Evolutionary conservation across 2,329 filamentous ascomycete genomes (phyloP), one percentile per base, ranked within the genome.

Genomic region (Amylocarpus encephaloides): DNA sequence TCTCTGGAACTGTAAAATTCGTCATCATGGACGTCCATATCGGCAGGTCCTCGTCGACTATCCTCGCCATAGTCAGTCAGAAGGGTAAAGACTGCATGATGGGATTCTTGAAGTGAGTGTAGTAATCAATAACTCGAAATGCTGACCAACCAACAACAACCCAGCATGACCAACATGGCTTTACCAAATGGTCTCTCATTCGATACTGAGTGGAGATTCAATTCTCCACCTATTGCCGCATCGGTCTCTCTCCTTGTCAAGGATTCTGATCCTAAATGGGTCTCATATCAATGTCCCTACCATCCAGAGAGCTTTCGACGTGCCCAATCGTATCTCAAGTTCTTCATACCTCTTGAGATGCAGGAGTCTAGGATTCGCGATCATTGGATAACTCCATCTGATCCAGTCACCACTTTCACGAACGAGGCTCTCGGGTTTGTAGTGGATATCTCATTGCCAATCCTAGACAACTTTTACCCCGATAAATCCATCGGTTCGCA

Each of bases 311-410:
- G 44, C 18, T 46, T 46, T 19, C 44, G 34, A 29, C 34, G 34
- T n/a, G 44, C 39, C 10, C 44, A 46, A 13, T 39, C 44, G 19
- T 46, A 46, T 29, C 10, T 46, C 16, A 46, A 39, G 34, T 46
- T 39, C 13, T 46, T 38, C 29, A 34, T 46, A n/a, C 44, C 44
- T 19, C 29, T 29, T 30, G 22, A 46, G 12, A 18, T 46, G 33
- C 34, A 46, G 13, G 16, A 46, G 6, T 22, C 34, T n/a, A 38
- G 29, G 5, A 46, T 40, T 22, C 22, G 44, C 11, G 44, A 39
- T 38, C 34, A 46, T 13, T 46, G 44, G 44, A 7, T 46, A 2
- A 46, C 44, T 6, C 44, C 44, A 19, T 11, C 44, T 16, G 44
- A 46, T 30, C 13, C 44, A 12, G 32, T 15, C 5, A 38, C 34